Conservation (phyloP, 225 moss, liverwort and hornwort species). For the Rhytidiadelphus loreus region DNA sequence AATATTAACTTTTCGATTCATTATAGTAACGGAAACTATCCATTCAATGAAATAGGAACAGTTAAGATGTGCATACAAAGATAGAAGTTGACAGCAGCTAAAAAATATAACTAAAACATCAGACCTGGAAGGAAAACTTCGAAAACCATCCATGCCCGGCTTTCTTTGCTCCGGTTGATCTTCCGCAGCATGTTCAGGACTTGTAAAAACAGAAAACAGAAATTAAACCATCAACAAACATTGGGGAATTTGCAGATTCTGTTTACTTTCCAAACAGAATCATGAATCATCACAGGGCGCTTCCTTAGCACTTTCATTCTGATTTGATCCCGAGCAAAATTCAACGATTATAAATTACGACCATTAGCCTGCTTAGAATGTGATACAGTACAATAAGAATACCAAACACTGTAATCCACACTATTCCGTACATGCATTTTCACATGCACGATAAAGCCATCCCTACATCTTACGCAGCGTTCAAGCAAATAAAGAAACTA, state of each 20-base stretch:
- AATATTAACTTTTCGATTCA: background rate
- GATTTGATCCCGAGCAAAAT: background rate
- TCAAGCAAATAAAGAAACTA: background rate
- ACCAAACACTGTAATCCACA: background rate
- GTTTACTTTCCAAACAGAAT: constrained; percentile 5
- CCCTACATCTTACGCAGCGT: background rate
- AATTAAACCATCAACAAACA: constrained; percentile 1
- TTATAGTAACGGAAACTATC: background rate
- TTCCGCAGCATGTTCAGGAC: constrained; percentile 62
- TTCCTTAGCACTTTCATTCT: background rate
- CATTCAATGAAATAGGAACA: background rate
- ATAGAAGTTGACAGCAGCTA: background rate
- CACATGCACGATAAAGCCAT: background rate
- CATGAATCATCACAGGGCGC: background rate
- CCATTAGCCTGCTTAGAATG: background rate
- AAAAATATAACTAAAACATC: background rate
- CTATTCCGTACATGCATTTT: background rate
- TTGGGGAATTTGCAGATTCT: background rate
- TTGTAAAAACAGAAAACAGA: constrained; percentile 20
- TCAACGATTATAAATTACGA: background rate
- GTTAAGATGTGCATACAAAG: background rate
- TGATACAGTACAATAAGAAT: background rate
- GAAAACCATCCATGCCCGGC: constrained; percentile 46
- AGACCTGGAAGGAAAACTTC: constrained; percentile 84
- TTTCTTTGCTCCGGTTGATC: constrained; percentile 45